Conservation (phyloP, 1,284 basidiomycete genomes). For the Apiotrichum laibachii region DNA sequence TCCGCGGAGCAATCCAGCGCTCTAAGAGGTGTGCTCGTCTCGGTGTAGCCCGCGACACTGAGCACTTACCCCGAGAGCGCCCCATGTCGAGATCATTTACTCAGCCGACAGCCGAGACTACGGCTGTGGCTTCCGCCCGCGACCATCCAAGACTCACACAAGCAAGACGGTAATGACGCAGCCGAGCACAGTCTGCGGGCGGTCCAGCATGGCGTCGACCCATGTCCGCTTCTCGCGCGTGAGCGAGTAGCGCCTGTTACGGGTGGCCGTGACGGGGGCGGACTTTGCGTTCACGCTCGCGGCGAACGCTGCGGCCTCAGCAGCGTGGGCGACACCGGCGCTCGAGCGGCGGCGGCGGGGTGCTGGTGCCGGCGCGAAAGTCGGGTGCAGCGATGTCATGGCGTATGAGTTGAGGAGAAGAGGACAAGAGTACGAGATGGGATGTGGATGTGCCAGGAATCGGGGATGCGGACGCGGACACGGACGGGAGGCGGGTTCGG, state of each 20-base stretch:
- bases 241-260: neutral
- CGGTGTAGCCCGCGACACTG: no score
- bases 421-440: neutral
- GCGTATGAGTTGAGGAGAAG: neutral
- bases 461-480: neutral
- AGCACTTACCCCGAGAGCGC: no score
- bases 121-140: neutral
- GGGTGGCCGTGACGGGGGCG: neutral
- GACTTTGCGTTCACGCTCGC: neutral
- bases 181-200: constrained; percentile 19
- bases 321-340: constrained; percentile 3
- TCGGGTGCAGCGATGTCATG: neutral
- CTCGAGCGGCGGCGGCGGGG: constrained; percentile 14
- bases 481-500: neutral
- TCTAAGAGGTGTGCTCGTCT: no score
- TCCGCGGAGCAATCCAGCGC: no score
- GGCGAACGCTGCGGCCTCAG: constrained; percentile 7
- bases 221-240: neutral
- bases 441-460: neutral
- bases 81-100: no score
- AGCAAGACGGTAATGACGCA: constrained; percentile 22
- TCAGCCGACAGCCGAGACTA: no score
- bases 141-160: constrained; percentile 22
- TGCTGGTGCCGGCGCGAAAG: neutral
- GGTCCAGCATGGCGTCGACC: constrained; percentile 9